Percentiles rank a stretch among this genome's conserved stretches.
Evolutionary conservation across 768 basidiomycete species (phyloP).

Genomic region (Mycena albidolilacea): DNA sequence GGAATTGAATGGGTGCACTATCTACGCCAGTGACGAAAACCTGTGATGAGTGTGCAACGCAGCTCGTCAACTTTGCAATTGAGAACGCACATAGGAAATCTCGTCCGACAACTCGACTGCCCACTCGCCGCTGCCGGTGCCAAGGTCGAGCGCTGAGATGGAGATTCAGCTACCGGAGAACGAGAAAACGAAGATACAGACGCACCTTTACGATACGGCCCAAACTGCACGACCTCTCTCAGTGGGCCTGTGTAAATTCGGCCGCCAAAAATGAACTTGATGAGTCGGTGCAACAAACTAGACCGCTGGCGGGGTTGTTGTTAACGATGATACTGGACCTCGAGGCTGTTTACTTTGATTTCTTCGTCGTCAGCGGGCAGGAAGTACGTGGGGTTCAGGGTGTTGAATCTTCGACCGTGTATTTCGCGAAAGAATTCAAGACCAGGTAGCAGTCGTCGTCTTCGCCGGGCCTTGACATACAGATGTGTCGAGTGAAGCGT

Average conservation of each 20-base stretch:
- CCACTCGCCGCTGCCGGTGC: conserved; percentile 79
- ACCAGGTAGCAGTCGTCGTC: conserved; percentile 43
- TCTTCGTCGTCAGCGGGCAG: conserved; percentile 80
- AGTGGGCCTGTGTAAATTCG: conserved; percentile 79
- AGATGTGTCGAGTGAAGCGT: not conserved
- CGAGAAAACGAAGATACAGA: not conserved
- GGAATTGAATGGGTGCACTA: conserved; percentile 15
- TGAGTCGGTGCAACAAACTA: conserved; percentile 72
- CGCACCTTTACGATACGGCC: conserved; percentile 60
- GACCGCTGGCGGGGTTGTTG: conserved; percentile 61
- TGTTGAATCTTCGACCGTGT: conserved; percentile 69
- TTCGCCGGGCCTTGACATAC: conserved; percentile 21
- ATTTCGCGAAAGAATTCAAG: conserved; percentile 67
- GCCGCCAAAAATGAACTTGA: conserved; percentile 77
- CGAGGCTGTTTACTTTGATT: conserved; percentile 61
- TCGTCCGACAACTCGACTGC: conserved; percentile 45
- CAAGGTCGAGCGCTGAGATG: conserved; percentile 72
- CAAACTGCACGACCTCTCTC: conserved; percentile 67
- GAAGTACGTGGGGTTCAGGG: conserved; percentile 69
- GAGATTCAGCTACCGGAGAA: conserved; percentile 39
- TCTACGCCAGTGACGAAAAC: conserved; percentile 31
- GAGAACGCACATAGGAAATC: conserved; percentile 19
- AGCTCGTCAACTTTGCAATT: conserved; percentile 19
- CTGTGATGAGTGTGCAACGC: not conserved
- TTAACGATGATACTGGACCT: conserved; percentile 16